Evolutionary conservation across 2,329 filamentous ascomycete genomes (phyloP), one percentile per base, ranked within the genome.

Genomic region (Neurospora sp.): DNA sequence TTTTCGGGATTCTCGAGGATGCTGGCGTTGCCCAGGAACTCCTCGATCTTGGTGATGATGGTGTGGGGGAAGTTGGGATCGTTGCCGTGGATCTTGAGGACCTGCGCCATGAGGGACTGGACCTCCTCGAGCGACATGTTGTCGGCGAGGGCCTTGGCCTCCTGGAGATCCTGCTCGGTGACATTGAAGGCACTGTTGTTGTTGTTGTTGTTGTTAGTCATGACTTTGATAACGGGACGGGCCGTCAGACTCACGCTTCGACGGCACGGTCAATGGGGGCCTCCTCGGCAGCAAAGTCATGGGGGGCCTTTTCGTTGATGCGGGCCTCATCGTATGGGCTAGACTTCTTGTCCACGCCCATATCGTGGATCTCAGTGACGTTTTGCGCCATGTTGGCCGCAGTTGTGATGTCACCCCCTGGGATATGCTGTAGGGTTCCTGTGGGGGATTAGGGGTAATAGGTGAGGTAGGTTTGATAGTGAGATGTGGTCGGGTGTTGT

Each of bases 31-130:
- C 77, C 73, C 13, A 84, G 75, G 69, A 84, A 84, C 15, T 75
- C 74, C 23, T 78, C 76, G n/a, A 84, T 81, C 17, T 78, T 79
- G 11, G 80, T 74, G 28, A 85, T 76, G 42, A 83, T 77, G 6
- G 76, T 72, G 36, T 78, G 76, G 0, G 82, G 81, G 69, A 85
- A 85, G 76, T 85, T 85, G 40, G 82, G 83, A 68, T 85, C 83
- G 38, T 79, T 77, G 52, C 81, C 78, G 72, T 84, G 80, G 28
- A 83, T 79, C 9, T 78, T 73, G 19, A 84, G 72, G 8, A 84
- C 80, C 23, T 80, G 78, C 13, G 40, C 23, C 58, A 66, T 33
- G 62, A 68, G 36, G 9, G 19, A 11, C 11, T 75, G 79, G 62
- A 81, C 81, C 73, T 82, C 80, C n/a, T 81, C 80, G 66, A 82